phyloP scores from a whole-genome alignment of 306 rosid species.

The Trifolium subterraneum region DNA sequence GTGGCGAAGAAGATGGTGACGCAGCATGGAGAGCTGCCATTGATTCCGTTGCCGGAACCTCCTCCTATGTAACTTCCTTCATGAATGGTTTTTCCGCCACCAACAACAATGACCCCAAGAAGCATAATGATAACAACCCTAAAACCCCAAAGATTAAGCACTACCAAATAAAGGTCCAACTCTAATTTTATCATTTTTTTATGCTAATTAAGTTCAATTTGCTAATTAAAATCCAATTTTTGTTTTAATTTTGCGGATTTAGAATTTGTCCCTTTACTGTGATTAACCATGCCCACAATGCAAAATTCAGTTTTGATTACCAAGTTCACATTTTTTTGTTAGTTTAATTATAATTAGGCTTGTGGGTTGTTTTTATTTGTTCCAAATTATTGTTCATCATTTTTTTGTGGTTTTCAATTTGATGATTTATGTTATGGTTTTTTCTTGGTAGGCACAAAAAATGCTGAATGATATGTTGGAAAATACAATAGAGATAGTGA shows the following conservation, averaged over 20 bases:
- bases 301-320: conserved; percentile 2
- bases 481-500: conserved; percentile 68
- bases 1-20: conserved; percentile 90
- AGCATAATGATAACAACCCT: conserved; percentile 38
- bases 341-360: conserved; percentile 7
- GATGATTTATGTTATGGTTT: conserved; percentile 36
- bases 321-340: conserved; percentile 9
- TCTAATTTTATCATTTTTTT: conserved; percentile 24
- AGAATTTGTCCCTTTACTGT: background rate
- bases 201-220: background rate
- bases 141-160: conserved; percentile 61
- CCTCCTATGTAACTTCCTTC: conserved; percentile 54
- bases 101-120: conserved; percentile 29
- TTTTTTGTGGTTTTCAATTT: conserved; percentile 16
- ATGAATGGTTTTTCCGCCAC: conserved; percentile 43
- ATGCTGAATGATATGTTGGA: conserved; percentile 74
- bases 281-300: conserved; percentile 12
- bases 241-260: background rate
- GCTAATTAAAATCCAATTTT: background rate
- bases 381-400: conserved; percentile 32
- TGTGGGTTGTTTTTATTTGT: conserved; percentile 1
- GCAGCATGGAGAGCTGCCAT: conserved; percentile 84
- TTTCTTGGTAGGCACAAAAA: conserved; percentile 73
- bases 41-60: conserved; percentile 60
- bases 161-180: conserved; percentile 83